phyloP scores from a whole-genome alignment of 148 eudicot species.

The Rhododendron griersonianum region DNA sequence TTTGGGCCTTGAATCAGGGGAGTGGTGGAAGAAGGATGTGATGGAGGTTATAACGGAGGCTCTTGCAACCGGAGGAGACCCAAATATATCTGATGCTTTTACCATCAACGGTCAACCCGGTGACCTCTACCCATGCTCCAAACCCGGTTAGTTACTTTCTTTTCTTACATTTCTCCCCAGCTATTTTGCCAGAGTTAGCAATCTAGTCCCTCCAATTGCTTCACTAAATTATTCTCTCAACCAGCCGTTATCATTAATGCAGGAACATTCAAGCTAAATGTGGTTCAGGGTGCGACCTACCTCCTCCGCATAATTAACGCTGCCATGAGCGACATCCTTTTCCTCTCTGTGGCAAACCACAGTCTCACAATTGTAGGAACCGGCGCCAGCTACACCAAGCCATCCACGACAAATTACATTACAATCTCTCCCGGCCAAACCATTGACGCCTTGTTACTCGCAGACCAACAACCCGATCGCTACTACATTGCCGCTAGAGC shows the following conservation, averaged over 20 bases:
- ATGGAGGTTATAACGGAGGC: not conserved
- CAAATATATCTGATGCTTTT: not conserved
- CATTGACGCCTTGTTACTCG: conserved; percentile 12
- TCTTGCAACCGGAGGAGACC: not conserved
- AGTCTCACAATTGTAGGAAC: conserved; percentile 18
- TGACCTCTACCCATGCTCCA: not conserved
- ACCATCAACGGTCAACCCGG: not conserved
- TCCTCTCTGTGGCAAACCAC: conserved; percentile 25
- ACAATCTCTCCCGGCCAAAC: conserved; percentile 25
- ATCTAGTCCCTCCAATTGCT: no score
- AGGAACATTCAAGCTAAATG: conserved; percentile 20
- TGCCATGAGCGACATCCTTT: conserved; percentile 22
- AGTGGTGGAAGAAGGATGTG: conserved; percentile 6
- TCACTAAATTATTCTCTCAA: no score
- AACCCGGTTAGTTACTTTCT: not conserved
- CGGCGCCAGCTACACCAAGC: conserved; percentile 24
- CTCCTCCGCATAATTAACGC: conserved; percentile 24
- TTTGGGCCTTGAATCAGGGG: not conserved
- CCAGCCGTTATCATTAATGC: not conserved
- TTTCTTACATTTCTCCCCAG: not conserved
- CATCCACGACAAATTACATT: conserved; percentile 5
- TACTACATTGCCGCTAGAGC: conserved; percentile 20
- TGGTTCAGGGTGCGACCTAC: conserved; percentile 13
- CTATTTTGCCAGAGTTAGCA: no score
- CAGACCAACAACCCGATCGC: not conserved